These are phyloP conservation scores for Immersiporthe knoxdaviesiana DNA, from an alignment of 2,329 filamentous ascomycete genomes.

Conservation along the genomic window DNA sequence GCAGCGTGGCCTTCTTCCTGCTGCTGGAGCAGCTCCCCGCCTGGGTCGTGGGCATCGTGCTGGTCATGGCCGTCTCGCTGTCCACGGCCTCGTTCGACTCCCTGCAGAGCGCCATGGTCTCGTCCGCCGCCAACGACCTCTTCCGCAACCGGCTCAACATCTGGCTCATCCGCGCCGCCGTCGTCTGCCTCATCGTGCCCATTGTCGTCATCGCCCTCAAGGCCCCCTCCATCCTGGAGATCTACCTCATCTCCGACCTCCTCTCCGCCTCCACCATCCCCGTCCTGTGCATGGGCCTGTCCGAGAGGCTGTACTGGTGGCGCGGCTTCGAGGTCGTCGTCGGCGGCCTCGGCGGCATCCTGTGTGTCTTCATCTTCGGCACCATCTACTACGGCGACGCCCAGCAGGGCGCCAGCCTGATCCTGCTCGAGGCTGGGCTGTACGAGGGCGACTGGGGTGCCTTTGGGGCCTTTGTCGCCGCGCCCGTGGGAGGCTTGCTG, in stretches of 20 bases:
- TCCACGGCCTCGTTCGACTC: constrained; percentile 80
- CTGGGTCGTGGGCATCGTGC: constrained; percentile 82
- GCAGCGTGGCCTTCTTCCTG: constrained; percentile 75
- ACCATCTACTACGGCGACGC: constrained; percentile 75
- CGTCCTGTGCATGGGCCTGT: constrained; percentile 73
- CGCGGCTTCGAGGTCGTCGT: constrained; percentile 79
- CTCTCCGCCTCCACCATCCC: constrained; percentile 78
- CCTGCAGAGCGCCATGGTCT: constrained; percentile 82
- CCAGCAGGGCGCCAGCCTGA: constrained; percentile 64
- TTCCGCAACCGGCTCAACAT: constrained; percentile 81
- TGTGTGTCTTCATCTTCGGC: constrained; percentile 82
- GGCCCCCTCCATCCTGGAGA: constrained; percentile 75
- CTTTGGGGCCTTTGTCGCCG: constrained; percentile 82
- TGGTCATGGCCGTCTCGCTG: constrained; percentile 79
- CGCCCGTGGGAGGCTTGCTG: constrained; percentile 73
- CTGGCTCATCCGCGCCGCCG: constrained; percentile 70
- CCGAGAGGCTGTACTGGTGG: constrained; percentile 70
- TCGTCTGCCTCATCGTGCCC: constrained; percentile 75
- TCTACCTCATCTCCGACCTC: constrained; percentile 81
- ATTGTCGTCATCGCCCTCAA: constrained; percentile 74
- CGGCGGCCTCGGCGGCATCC: constrained; percentile 75
- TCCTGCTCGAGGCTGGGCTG: constrained; percentile 73
- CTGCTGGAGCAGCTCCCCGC: constrained; percentile 71
- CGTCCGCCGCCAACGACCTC: constrained; percentile 80
- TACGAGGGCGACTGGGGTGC: constrained; percentile 80